phyloP scores from a whole-genome alignment of 306 rosid genomes.

The Mimosa pudica region DNA sequence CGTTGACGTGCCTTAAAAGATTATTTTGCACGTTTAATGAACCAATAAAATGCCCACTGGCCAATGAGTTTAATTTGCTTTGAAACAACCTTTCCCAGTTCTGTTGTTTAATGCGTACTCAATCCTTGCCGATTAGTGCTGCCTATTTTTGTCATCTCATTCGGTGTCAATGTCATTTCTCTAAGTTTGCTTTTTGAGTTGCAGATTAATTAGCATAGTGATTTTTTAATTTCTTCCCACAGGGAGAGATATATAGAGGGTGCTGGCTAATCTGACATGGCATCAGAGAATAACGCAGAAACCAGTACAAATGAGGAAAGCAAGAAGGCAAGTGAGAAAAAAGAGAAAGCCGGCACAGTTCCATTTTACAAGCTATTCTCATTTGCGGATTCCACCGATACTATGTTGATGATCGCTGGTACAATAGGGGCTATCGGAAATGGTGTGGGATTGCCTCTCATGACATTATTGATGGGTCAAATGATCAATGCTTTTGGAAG shows the following conservation, averaged over 20 bases:
- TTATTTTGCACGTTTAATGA: background rate
- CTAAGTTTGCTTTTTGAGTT: slow-evolving; percentile 18
- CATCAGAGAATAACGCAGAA: slow-evolving; percentile 22
- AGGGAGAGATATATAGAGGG: slow-evolving; percentile 20
- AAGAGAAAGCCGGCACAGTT: slow-evolving; percentile 43
- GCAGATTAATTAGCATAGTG: background rate
- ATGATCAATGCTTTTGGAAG: slow-evolving; percentile 38
- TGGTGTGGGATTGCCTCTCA: slow-evolving; percentile 45
- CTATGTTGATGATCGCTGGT: slow-evolving; percentile 43
- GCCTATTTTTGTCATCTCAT: background rate
- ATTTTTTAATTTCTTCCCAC: slow-evolving; percentile 13
- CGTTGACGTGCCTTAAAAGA: background rate
- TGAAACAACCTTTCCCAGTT: slow-evolving; percentile 12
- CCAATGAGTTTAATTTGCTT: slow-evolving; percentile 26
- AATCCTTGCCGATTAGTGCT: background rate
- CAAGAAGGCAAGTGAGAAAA: slow-evolving; percentile 30
- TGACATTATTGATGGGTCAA: slow-evolving; percentile 42
- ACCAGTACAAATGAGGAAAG: slow-evolving; percentile 29
- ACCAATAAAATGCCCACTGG: slow-evolving; percentile 19
- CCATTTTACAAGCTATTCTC: slow-evolving; percentile 64
- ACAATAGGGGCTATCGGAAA: slow-evolving; percentile 46
- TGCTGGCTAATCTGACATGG: slow-evolving; percentile 39
- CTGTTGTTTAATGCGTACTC: background rate
- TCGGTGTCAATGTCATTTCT: background rate
- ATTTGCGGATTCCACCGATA: slow-evolving; percentile 66